Conservation (phyloP, 2,329 filamentous ascomycete species). For the Botrytis medusae region DNA sequence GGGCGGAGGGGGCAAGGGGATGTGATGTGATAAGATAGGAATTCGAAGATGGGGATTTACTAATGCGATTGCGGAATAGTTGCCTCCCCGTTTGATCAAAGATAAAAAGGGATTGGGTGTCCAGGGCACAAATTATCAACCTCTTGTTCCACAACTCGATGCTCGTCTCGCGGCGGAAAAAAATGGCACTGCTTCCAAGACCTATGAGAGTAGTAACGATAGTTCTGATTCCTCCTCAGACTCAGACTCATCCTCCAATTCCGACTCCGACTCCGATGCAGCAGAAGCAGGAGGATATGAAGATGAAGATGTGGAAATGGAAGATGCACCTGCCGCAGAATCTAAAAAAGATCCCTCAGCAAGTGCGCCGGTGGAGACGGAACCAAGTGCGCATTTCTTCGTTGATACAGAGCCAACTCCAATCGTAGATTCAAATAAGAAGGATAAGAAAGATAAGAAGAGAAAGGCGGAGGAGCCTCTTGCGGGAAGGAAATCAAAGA, state of each 20-base stretch:
- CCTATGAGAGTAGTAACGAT: conserved; percentile 2
- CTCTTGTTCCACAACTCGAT: conserved; percentile 27
- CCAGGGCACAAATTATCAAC: conserved; percentile 27
- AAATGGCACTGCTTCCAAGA: conserved; percentile 1
- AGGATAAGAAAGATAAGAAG: conserved; percentile 26
- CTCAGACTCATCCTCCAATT: neutral
- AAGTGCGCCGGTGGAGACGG: conserved; percentile 12
- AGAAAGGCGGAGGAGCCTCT: neutral
- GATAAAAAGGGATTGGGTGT: conserved; percentile 33
- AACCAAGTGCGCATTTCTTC: conserved; percentile 33
- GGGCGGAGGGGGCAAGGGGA: too few relatives aligned
- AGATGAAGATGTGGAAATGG: conserved; percentile 22
- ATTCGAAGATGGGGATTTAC: neutral
- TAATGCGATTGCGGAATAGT: conserved; percentile 23
- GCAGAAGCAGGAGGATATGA: neutral
- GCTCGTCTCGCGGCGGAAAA: conserved; percentile 24
- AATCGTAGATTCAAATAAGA: conserved; percentile 21
- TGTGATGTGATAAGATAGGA: neutral
- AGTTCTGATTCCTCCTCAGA: conserved; percentile 12
- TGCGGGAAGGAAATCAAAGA: conserved; percentile 39
- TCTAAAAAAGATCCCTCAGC: neutral
- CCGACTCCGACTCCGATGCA: conserved; percentile 6
- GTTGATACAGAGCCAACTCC: conserved; percentile 35
- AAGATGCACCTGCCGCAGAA: conserved; percentile 11
- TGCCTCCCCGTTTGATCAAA: conserved; percentile 24